These are phyloP conservation scores for Penicillium simplicissimum DNA, from an alignment of 495 filamentous ascomycete genomes.

Conservation along the genomic window DNA sequence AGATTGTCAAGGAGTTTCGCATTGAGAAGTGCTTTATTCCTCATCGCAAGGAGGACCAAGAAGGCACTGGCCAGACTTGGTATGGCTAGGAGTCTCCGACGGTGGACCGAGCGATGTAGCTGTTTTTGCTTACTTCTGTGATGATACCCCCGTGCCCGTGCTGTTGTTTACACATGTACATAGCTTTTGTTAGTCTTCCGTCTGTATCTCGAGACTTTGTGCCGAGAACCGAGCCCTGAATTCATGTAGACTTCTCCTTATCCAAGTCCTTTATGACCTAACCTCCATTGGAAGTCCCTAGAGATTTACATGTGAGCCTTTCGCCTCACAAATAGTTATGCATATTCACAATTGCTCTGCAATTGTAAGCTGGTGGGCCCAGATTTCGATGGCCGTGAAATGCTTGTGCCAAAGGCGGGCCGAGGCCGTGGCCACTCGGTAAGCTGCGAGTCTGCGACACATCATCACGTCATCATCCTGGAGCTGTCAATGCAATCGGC, in stretches of 20 bases:
- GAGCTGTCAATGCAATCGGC: neutral
- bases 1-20: constrained; percentile 69
- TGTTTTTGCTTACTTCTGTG: constrained; percentile 18
- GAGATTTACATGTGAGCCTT: too few species aligned
- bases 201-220: too few species aligned
- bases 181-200: too few species aligned
- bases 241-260: too few species aligned
- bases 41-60: constrained; percentile 66
- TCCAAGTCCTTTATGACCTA: too few species aligned
- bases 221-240: too few species aligned
- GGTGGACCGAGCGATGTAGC: constrained; percentile 1
- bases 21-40: constrained; percentile 80
- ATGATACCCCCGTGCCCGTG: constrained; percentile 9
- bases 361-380: neutral
- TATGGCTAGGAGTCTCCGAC: constrained; percentile 55
- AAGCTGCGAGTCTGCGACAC: constrained; percentile 6
- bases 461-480: neutral
- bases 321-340: neutral
- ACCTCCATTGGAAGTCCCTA: too few species aligned
- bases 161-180: neutral
- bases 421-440: constrained; percentile 1
- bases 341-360: neutral
- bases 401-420: constrained; percentile 1
- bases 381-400: neutral
- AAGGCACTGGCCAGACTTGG: constrained; percentile 67